These are phyloP conservation scores for Cymbidium sinense DNA, from an alignment of 106 monocot genomes.

Conservation along the genomic window DNA sequence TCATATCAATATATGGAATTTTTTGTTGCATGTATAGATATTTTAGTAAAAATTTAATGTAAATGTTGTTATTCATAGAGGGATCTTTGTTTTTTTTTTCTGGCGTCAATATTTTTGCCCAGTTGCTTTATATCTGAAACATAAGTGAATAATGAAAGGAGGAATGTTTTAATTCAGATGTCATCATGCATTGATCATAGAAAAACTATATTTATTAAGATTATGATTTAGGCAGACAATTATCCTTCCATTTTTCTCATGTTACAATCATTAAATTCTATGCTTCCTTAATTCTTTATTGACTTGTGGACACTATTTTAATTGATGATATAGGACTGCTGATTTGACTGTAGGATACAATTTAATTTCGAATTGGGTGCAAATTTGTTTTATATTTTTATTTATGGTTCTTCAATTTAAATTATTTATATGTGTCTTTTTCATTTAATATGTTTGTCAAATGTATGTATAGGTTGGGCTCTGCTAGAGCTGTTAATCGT, in stretches of 20 bases:
- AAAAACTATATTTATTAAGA: neutral
- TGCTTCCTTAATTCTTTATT: neutral
- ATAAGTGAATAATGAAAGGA: neutral
- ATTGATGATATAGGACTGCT: neutral
- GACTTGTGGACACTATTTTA: neutral
- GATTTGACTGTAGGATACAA: neutral
- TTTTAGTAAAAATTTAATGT: too few relatives aligned
- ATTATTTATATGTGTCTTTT: neutral
- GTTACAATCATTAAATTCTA: neutral
- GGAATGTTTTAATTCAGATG: neutral
- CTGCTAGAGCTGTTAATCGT: constrained; percentile 46
- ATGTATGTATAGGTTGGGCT: constrained; percentile 27
- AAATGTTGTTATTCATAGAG: too few relatives aligned
- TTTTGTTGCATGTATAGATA: too few relatives aligned
- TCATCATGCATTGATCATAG: neutral
- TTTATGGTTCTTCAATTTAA: neutral
- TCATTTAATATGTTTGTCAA: neutral
- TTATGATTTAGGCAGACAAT: neutral
- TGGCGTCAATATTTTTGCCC: too few relatives aligned
- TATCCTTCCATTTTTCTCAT: neutral
- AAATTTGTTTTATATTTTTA: neutral
- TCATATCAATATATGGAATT: neutral
- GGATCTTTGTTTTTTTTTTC: too few relatives aligned
- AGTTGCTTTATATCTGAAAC: too few relatives aligned
- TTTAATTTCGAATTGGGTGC: neutral